Conservation (phyloP, 1,284 basidiomycete genomes). For the Ceratobasidium theobromae region DNA sequence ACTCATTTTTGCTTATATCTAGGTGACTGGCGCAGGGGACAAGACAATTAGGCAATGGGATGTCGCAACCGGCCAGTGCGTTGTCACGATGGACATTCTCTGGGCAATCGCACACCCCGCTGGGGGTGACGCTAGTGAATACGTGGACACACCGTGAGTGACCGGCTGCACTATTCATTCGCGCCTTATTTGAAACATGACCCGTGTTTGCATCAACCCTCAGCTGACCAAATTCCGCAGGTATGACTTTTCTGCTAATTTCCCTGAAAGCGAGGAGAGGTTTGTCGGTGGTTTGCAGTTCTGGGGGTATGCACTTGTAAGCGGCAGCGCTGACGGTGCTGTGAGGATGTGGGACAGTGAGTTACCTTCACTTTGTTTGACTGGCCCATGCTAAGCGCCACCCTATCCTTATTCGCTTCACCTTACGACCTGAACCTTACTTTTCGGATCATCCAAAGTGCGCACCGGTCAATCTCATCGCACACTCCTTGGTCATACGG, state of each 20-base stretch:
- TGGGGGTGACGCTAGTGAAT: background rate
- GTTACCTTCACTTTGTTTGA: constrained; percentile 42
- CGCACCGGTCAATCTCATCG: constrained; percentile 96
- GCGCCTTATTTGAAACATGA: too few relatives aligned
- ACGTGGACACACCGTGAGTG: constrained; percentile 14
- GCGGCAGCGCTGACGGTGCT: constrained; percentile 94
- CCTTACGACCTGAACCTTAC: too few relatives aligned
- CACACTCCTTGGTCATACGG: constrained; percentile 91
- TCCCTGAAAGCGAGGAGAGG: constrained; percentile 80
- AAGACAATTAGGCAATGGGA: constrained; percentile 99
- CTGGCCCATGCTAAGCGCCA: background rate
- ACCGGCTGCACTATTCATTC: too few relatives aligned
- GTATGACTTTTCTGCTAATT: constrained; percentile 61
- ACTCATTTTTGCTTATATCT: too few relatives aligned
- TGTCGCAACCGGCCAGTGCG: constrained; percentile 93
- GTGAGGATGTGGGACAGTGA: constrained; percentile 99
- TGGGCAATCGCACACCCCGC: constrained; percentile 98
- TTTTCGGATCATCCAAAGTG: constrained; percentile 71
- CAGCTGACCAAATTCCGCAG: constrained; percentile 44
- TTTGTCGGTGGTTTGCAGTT: constrained; percentile 98
- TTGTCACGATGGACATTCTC: constrained; percentile 99
- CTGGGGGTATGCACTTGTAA: constrained; percentile 97
- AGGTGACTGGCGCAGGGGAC: constrained; percentile 97
- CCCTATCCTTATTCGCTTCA: too few relatives aligned
- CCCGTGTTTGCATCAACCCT: too few relatives aligned